phyloP scores from a whole-genome alignment of 768 basidiomycete species.

The Auricularia cornea region DNA sequence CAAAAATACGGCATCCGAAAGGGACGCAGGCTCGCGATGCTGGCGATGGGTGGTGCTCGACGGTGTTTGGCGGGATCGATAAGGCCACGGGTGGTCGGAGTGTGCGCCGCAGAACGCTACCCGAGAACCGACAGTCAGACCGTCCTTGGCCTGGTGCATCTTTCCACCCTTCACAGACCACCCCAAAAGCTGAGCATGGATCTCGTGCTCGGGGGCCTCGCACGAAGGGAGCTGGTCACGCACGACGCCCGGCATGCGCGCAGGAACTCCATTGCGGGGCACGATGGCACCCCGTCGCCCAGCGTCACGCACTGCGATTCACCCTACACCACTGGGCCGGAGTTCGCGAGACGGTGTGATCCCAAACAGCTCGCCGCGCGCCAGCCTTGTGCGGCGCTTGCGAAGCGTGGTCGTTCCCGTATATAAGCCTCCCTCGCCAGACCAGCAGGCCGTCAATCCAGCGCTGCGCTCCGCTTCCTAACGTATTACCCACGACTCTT shows the following conservation, averaged over 20 bases:
- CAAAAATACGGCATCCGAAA: neutral
- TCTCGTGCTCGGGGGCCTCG: neutral
- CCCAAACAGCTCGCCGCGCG: neutral
- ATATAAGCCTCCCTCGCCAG: neutral
- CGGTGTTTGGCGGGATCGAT: neutral
- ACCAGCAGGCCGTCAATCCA: neutral
- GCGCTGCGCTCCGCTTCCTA: neutral
- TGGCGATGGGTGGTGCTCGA: neutral
- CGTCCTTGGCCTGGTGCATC: neutral
- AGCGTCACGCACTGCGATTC: neutral
- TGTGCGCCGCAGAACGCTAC: too few relatives aligned
- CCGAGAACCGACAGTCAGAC: too few relatives aligned
- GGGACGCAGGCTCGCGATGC: neutral
- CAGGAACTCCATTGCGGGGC: neutral
- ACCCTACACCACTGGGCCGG: neutral
- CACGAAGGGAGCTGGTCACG: conserved; percentile 24
- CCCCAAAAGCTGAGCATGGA: neutral
- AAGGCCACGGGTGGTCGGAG: neutral
- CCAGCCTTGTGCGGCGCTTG: neutral
- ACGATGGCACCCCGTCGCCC: neutral
- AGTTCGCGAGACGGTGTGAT: neutral
- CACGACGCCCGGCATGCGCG: conserved; percentile 28
- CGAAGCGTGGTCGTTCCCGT: neutral
- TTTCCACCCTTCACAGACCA: neutral
- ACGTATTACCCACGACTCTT: neutral